phyloP scores from a whole-genome alignment of 2,329 filamentous ascomycete genomes.

The Leptoxyphium fumago region DNA sequence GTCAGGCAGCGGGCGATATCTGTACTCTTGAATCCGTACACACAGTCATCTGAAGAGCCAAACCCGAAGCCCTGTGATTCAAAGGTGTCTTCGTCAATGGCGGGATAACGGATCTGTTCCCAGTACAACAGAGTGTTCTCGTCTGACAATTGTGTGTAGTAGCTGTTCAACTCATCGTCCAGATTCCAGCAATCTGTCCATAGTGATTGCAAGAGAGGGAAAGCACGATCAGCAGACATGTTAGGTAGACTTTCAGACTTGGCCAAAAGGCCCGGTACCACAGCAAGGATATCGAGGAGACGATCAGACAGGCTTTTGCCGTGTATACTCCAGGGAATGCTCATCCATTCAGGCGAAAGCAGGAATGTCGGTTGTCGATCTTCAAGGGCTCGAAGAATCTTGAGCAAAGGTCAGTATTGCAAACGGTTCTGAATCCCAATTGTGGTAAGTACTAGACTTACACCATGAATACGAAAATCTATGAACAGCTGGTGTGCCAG shows the following conservation, averaged over 20 bases:
- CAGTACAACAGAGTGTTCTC: not conserved
- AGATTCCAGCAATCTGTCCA: not conserved
- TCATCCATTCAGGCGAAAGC: not conserved
- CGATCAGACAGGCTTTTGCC: not conserved
- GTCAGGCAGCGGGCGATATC: not conserved
- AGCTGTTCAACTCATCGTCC: not conserved
- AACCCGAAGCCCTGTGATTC: not conserved
- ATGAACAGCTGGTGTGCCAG: not conserved
- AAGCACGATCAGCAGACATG: not conserved
- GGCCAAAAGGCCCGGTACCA: not conserved
- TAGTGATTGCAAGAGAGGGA: not conserved
- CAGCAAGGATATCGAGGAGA: not conserved
- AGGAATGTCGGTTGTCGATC: not conserved
- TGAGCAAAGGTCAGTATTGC: not conserved
- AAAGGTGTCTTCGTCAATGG: not conserved
- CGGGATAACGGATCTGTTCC: not conserved
- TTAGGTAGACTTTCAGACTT: not conserved
- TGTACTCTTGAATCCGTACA: not conserved
- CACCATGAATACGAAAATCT: not conserved
- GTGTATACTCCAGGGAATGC: not conserved
- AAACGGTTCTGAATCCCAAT: not conserved
- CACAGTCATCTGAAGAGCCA: not conserved
- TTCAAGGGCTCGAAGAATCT: not conserved
- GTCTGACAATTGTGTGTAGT: not conserved
- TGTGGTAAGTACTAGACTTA: not conserved